Evolutionary conservation across 805 yeast species (phyloP).

Genomic region (Teunomyces kruisii): DNA sequence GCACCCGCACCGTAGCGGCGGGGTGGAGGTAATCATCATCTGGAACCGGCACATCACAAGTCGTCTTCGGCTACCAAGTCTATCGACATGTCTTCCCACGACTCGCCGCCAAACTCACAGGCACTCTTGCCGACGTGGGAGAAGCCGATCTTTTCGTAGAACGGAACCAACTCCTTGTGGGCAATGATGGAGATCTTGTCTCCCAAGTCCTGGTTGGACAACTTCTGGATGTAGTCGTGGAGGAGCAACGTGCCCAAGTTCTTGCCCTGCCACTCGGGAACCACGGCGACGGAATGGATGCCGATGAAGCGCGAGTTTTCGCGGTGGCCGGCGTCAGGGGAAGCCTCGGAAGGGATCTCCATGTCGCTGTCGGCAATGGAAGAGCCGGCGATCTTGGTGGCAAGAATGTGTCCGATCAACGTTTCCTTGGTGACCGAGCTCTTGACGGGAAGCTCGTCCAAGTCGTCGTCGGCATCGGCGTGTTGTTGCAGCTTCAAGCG

Average conservation of each 20-base stretch:
- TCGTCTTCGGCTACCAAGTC: conserved; percentile 46
- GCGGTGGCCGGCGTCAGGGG: conserved; percentile 59
- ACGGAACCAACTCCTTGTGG: conserved; percentile 65
- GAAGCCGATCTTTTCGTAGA: conserved; percentile 83
- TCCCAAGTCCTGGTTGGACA: conserved; percentile 84
- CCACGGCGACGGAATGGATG: conserved; percentile 77
- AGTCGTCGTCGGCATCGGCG: conserved; percentile 22
- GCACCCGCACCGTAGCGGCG: too few species aligned
- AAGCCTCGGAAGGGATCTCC: conserved; percentile 50
- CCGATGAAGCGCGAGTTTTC: conserved; percentile 77
- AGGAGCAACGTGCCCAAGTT: conserved; percentile 80
- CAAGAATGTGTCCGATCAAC: conserved; percentile 77
- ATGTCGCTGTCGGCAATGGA: conserved; percentile 58
- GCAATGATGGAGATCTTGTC: conserved; percentile 73
- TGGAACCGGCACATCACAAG: conserved; percentile 15
- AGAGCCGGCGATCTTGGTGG: conserved; percentile 62
- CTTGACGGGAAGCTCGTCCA: conserved; percentile 43
- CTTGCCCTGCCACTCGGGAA: conserved; percentile 75
- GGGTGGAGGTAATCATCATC: too few species aligned
- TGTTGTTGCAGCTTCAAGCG: conserved; percentile 17
- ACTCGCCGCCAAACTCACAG: conserved; percentile 55
- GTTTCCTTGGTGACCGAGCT: conserved; percentile 57
- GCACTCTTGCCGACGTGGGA: conserved; percentile 62
- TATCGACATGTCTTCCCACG: conserved; percentile 61
- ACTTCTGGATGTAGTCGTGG: conserved; percentile 87